Conservation (phyloP, 2,329 filamentous ascomycete genomes). For the Daldinia eschscholtzii region DNA sequence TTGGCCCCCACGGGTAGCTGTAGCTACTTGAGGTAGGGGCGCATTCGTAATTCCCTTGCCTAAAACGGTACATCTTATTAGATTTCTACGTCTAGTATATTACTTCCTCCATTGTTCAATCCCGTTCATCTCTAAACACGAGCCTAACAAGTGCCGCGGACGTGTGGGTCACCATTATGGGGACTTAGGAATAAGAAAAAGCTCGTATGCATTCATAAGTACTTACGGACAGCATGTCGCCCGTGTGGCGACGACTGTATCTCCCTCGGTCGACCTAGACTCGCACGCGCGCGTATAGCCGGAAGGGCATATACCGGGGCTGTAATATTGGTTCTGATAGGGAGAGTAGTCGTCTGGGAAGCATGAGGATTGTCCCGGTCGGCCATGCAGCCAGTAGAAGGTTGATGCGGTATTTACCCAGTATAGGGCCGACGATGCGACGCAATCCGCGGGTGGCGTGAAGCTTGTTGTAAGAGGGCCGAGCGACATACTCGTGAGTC, state of each 20-base stretch:
- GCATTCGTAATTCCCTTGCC: constrained; percentile 37
- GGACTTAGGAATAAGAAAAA: background rate
- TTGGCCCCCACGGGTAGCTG: constrained; percentile 37
- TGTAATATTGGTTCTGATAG: constrained; percentile 39
- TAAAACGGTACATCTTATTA: constrained; percentile 9
- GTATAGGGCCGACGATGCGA: constrained; percentile 34
- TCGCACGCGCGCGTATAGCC: constrained; percentile 38
- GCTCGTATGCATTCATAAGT: background rate
- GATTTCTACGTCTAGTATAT: constrained; percentile 13
- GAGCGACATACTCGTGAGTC: constrained; percentile 28
- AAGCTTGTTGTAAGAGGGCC: constrained; percentile 37
- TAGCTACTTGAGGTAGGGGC: constrained; percentile 38
- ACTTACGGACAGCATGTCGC: constrained; percentile 42
- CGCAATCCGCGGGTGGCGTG: constrained; percentile 33
- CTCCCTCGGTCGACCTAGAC: constrained; percentile 7
- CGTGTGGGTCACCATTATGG: background rate
- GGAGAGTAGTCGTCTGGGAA: constrained; percentile 40
- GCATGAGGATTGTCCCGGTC: constrained; percentile 34
- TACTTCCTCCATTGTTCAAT: background rate
- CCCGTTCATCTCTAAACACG: too few relatives aligned
- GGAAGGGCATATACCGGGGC: constrained; percentile 33
- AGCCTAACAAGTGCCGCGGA: background rate
- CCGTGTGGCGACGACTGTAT: constrained; percentile 4
- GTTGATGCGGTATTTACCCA: constrained; percentile 35
- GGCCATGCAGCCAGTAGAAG: constrained; percentile 39